A percentile compares a stretch with the other conserved stretches of the same genome.
phyloP scores from a whole-genome alignment of 306 rosid genomes.

The Boehmeria nivea region DNA sequence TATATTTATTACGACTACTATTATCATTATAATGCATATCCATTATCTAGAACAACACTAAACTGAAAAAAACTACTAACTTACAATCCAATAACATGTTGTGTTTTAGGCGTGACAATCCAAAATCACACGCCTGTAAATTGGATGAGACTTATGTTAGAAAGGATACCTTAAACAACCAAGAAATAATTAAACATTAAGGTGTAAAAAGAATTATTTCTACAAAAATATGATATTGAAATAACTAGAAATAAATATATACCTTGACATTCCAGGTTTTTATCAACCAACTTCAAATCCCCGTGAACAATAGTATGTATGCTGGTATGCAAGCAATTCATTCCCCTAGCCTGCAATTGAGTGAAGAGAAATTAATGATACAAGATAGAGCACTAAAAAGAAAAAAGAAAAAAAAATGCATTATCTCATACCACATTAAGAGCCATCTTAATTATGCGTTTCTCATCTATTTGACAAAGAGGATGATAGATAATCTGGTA shows the following conservation, averaged over 20 bases:
- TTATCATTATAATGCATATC: no score
- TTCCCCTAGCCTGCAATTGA: conserved; percentile 94
- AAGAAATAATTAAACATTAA: background rate
- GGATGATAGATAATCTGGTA: conserved; percentile 85
- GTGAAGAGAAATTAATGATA: conserved; percentile 16
- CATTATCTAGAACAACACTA: no score
- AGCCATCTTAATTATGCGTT: conserved; percentile 92
- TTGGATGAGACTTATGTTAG: background rate
- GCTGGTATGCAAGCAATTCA: conserved; percentile 97
- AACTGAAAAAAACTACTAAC: no score
- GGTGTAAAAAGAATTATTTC: no score
- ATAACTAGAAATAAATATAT: conserved; percentile 18
- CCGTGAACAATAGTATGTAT: conserved; percentile 92
- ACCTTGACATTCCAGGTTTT: conserved; percentile 99
- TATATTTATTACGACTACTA: no score
- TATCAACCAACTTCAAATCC: conserved; percentile 95
- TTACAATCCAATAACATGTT: conserved; percentile 98
- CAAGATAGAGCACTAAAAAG: no score
- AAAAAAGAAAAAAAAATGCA: no score
- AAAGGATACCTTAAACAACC: no score
- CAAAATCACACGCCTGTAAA: conserved; percentile 83
- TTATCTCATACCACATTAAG: conserved; percentile 80
- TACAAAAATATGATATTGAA: conserved; percentile 13
- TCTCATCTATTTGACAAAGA: conserved; percentile 80
- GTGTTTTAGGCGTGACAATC: conserved; percentile 95